phyloP scores from a whole-genome alignment of 352 stramenopile species.

The Lagenidium giganteum region DNA sequence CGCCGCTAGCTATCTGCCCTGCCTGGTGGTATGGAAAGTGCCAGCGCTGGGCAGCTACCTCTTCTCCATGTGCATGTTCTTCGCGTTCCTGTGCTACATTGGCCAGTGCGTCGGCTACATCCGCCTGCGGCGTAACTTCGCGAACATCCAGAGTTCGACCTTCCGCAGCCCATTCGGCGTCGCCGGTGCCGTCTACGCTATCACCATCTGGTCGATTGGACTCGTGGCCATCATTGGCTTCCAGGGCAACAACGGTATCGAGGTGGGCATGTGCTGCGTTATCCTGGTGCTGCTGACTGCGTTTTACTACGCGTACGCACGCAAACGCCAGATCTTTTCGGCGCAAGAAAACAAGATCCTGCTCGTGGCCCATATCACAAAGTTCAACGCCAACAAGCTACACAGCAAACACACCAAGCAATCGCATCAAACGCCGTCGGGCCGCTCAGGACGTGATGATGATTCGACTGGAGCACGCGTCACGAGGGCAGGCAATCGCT shows the following conservation, averaged over 20 bases:
- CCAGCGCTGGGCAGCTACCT: not conserved
- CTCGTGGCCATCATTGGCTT: slow-evolving; percentile 6
- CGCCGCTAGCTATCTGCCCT: not conserved
- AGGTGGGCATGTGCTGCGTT: slow-evolving; percentile 1
- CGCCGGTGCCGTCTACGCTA: slow-evolving; percentile 1
- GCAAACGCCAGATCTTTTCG: slow-evolving; percentile 16
- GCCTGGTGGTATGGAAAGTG: slow-evolving; percentile 2
- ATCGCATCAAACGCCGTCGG: no score
- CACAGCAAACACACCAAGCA: no score
- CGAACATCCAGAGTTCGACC: not conserved
- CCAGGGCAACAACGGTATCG: slow-evolving; percentile 1
- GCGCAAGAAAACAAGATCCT: slow-evolving; percentile 19
- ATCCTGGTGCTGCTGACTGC: not conserved
- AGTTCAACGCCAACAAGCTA: slow-evolving; percentile 10
- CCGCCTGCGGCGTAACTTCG: not conserved
- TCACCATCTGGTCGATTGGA: slow-evolving; percentile 5
- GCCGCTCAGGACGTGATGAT: no score
- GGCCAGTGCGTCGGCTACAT: slow-evolving; percentile 9
- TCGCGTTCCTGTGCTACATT: slow-evolving; percentile 5
- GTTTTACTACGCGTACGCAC: slow-evolving; percentile 15
- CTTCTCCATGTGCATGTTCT: slow-evolving; percentile 14
- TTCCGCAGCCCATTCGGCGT: slow-evolving; percentile 7
- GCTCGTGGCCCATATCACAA: slow-evolving; percentile 13
- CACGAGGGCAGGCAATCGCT: no score
- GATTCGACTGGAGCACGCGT: no score